Base-by-base conservation (phyloP, 345 rosid genomes). In the Euphorbia pulcherrima region DNA sequence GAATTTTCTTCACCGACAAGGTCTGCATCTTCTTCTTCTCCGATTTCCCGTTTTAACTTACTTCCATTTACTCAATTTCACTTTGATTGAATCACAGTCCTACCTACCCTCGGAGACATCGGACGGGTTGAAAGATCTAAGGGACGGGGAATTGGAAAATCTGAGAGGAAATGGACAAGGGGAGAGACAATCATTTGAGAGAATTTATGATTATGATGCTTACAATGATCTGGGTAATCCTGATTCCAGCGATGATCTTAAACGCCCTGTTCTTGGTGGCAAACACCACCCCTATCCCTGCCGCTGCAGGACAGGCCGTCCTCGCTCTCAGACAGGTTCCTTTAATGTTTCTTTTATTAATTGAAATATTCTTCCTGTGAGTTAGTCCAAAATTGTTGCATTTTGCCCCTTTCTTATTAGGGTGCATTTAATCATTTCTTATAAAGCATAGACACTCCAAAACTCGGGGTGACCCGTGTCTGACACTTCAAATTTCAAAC, bases 271-370 rank as follows among this genome's bases (percentile, higher is more conserved):
- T 29, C 71, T 73, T 1, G 83, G 80, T 14, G 78, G 76, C 29
- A 59, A 71, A 33, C 47, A 67, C 4, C 71, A 67, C 16, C 88
- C 88, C 1, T 85, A 85, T 52, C 88, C 88, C 2, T 75, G 92
- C 35, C 87, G 92, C 8, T 72, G 87, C 54, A 79, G 85, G 58
- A 85, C 92, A 0, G 86, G 88, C 1, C 87, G 88, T 2, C 73
- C 72, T 8, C 78, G 35, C 63, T 18, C 70, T 27, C 21, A 64
- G 23, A 52, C 41, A 40, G 78, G 81, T 78, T 0, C 40, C 23
- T 29, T 30, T 28, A 0, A 5, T 16, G 21, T 58, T 29, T 17
- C 23, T 16, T 30, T 33, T 7, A 3, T 33, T 33, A 33, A 33
- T 33, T 33, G 37, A 3, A 33, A 33, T 33, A 7, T 33, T 33